Percentiles rank a stretch among this genome's conserved stretches.
phyloP scores from a whole-genome alignment of 2,329 filamentous ascomycete species.

The Alternaria triticimaculans region DNA sequence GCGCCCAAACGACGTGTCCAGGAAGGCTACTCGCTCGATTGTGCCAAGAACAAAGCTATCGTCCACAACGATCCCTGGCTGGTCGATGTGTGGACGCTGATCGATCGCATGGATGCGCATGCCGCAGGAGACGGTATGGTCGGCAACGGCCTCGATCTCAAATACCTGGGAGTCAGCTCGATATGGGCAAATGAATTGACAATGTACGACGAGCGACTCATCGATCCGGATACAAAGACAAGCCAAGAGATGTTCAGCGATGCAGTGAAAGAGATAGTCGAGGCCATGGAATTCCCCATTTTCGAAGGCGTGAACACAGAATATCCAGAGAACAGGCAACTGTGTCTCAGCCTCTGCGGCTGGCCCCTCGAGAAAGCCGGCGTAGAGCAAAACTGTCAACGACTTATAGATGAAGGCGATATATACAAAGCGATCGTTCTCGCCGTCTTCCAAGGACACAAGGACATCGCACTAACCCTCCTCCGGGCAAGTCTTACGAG shows the following conservation, averaged over 20 bases:
- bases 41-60: conserved; percentile 69
- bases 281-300: conserved; percentile 65
- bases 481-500: conserved; percentile 72
- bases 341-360: conserved; percentile 76
- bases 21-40: conserved; percentile 65
- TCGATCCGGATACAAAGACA: conserved; percentile 43
- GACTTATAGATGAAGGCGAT: conserved; percentile 60
- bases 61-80: conserved; percentile 75
- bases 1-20: conserved; percentile 61
- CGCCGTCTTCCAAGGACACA: conserved; percentile 75
- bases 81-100: conserved; percentile 79
- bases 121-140: conserved; percentile 74
- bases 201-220: conserved; percentile 50
- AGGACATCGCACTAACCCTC: conserved; percentile 71
- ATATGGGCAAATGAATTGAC: conserved; percentile 76
- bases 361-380: conserved; percentile 68
- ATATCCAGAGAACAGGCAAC: conserved; percentile 72
- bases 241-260: conserved; percentile 65
- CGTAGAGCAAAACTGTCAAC: conserved; percentile 57
- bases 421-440: conserved; percentile 79
- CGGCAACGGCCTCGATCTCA: conserved; percentile 70
- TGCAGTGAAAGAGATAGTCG: conserved; percentile 68
- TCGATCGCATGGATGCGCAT: conserved; percentile 69
- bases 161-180: conserved; percentile 74
- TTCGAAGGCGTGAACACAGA: conserved; percentile 70